Conservation (phyloP, 116 monocot genomes). For the Papilionanthe hybrid region DNA sequence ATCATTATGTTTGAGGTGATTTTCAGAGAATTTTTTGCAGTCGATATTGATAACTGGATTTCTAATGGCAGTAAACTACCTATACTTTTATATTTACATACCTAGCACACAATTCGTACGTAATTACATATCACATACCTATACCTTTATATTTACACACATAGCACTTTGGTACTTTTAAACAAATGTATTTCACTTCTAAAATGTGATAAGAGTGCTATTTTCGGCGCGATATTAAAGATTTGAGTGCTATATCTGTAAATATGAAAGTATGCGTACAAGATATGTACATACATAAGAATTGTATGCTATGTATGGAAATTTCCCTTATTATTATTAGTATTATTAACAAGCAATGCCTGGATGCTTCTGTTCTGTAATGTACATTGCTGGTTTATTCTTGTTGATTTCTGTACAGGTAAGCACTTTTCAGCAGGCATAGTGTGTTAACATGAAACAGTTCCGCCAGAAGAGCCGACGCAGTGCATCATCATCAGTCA, state of each 20-base stretch:
- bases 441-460: constrained; percentile 74
- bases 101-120: too few relatives aligned
- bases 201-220: too few relatives aligned
- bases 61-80: background rate
- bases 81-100: background rate
- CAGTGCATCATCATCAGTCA: constrained; percentile 13
- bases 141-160: too few relatives aligned
- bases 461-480: constrained; percentile 45
- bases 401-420: constrained; percentile 30
- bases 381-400: background rate
- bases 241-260: too few relatives aligned
- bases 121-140: too few relatives aligned
- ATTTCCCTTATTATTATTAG: too few relatives aligned
- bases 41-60: background rate
- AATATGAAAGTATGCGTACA: too few relatives aligned
- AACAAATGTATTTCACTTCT: too few relatives aligned
- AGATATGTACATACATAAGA: too few relatives aligned
- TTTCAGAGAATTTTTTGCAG: background rate
- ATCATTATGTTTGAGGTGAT: background rate
- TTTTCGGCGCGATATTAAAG: too few relatives aligned
- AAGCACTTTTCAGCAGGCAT: constrained; percentile 72
- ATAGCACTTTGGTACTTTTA: too few relatives aligned
- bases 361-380: background rate
- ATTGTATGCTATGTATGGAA: too few relatives aligned
- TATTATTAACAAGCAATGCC: background rate